A percentile compares a stretch with the other conserved stretches of the same genome.
Evolutionary conservation across 805 yeast genomes (phyloP).

Genomic region (Metschnikowia gelsemii): DNA sequence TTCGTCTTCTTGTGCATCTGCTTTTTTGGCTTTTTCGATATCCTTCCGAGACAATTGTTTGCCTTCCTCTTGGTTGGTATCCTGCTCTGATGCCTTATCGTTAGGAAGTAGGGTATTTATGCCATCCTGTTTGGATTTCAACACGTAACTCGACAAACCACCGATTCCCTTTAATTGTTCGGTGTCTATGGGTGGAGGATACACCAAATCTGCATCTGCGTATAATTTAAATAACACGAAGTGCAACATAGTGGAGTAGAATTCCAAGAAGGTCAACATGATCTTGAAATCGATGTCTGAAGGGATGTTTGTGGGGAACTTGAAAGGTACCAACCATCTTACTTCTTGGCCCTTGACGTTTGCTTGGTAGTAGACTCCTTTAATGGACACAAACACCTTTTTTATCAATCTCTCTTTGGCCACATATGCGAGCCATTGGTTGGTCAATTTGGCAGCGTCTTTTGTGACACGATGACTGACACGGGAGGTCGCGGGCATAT

Average conservation of each 20-base stretch:
- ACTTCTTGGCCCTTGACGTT: constrained; percentile 86
- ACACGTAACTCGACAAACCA: constrained; percentile 79
- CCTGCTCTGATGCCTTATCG: constrained; percentile 15
- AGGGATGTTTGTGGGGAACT: constrained; percentile 94
- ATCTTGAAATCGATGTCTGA: constrained; percentile 92
- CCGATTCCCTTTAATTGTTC: constrained; percentile 81
- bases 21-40: constrained; percentile 52
- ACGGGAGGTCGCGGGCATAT: constrained; percentile 89
- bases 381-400: constrained; percentile 93
- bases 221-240: constrained; percentile 84
- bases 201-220: constrained; percentile 79
- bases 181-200: constrained; percentile 83
- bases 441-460: constrained; percentile 82
- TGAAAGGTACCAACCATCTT: constrained; percentile 95
- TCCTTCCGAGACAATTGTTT: constrained; percentile 42
- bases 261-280: constrained; percentile 95
- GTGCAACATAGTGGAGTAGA: constrained; percentile 87
- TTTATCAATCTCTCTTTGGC: constrained; percentile 78
- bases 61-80: constrained; percentile 26
- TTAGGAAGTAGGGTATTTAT: constrained; percentile 40
- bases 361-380: constrained; percentile 96
- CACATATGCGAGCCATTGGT: constrained; percentile 93
- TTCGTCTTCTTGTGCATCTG: constrained; percentile 31
- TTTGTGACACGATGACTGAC: constrained; percentile 78
- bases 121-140: constrained; percentile 51